Evolutionary conservation across 2,329 filamentous ascomycete species (phyloP).

Genomic region (Beauveria caledonica): DNA sequence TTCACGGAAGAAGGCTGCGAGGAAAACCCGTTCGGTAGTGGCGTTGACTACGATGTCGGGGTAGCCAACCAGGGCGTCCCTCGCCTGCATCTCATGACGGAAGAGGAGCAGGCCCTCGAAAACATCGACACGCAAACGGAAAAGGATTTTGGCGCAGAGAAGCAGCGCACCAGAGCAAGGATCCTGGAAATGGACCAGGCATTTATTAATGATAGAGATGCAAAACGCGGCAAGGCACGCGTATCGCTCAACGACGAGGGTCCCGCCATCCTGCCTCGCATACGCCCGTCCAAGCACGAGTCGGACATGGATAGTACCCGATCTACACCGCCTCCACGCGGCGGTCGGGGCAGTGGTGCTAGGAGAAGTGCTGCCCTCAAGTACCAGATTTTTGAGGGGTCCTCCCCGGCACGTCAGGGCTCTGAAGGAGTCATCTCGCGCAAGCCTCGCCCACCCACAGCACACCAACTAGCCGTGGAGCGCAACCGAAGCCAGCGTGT

Average conservation of each 20-base stretch:
- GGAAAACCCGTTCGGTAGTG: slow-evolving; percentile 80
- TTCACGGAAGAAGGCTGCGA: slow-evolving; percentile 82
- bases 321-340: slow-evolving; percentile 34
- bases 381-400: slow-evolving; percentile 52
- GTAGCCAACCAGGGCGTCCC: slow-evolving; percentile 65
- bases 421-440: slow-evolving; percentile 48
- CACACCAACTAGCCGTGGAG: slow-evolving; percentile 75
- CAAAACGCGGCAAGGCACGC: slow-evolving; percentile 43
- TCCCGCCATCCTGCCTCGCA: slow-evolving; percentile 52
- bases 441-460: slow-evolving; percentile 67
- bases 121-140: slow-evolving; percentile 69
- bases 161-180: slow-evolving; percentile 64
- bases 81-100: slow-evolving; percentile 53
- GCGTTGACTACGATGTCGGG: slow-evolving; percentile 56
- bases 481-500: slow-evolving; percentile 70
- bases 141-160: slow-evolving; percentile 60
- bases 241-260: slow-evolving; percentile 40
- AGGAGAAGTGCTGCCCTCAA: slow-evolving; percentile 43
- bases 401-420: slow-evolving; percentile 48
- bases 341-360: slow-evolving; percentile 17
- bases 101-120: slow-evolving; percentile 57
- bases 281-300: slow-evolving; percentile 54
- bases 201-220: slow-evolving; percentile 53
- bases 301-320: slow-evolving; percentile 38
- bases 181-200: slow-evolving; percentile 71